phyloP scores from a whole-genome alignment of 768 basidiomycete species.

The Boletus subcaerulescens region DNA sequence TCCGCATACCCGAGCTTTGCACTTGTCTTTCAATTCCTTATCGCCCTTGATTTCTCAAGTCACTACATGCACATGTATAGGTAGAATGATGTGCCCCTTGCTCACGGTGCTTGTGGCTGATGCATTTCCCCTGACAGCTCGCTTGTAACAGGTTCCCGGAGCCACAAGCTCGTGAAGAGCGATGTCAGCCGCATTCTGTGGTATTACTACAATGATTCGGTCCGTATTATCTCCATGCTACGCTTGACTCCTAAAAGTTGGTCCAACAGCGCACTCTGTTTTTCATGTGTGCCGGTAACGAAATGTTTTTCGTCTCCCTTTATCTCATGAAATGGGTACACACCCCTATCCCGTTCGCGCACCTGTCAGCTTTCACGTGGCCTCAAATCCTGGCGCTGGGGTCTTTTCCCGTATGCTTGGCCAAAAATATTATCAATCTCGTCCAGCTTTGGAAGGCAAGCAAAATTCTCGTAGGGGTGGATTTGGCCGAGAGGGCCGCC shows the following conservation, averaged over 20 bases:
- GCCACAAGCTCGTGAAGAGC: slow-evolving; percentile 90
- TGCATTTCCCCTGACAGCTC: slow-evolving; percentile 52
- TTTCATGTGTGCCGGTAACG: slow-evolving; percentile 91
- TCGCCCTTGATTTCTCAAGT: slow-evolving; percentile 94
- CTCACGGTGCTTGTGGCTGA: slow-evolving; percentile 1
- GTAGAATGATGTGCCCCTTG: slow-evolving; percentile 37
- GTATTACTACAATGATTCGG: slow-evolving; percentile 92
- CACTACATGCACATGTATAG: slow-evolving; percentile 99
- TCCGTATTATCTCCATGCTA: slow-evolving; percentile 39
- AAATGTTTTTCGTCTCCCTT: slow-evolving; percentile 90
- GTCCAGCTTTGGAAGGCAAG: slow-evolving; percentile 99
- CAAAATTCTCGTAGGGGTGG: slow-evolving; percentile 90
- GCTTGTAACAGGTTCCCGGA: slow-evolving; percentile 87
- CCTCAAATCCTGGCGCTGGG: slow-evolving; percentile 65
- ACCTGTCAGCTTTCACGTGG: slow-evolving; percentile 55
- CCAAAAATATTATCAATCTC: slow-evolving; percentile 91
- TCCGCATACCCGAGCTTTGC: slow-evolving; percentile 86
- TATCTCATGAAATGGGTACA: slow-evolving; percentile 89
- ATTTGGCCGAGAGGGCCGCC: slow-evolving; percentile 79
- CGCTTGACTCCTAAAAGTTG: not conserved
- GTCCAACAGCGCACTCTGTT: slow-evolving; percentile 73
- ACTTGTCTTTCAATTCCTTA: slow-evolving; percentile 88
- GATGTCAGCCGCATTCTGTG: slow-evolving; percentile 91
- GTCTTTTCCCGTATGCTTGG: slow-evolving; percentile 63
- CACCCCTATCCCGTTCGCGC: slow-evolving; percentile 53